A percentile compares a stretch with the other conserved stretches of the same genome.
phyloP scores from a whole-genome alignment of 139 green algal genomes.

The Eudorina sp. region DNA sequence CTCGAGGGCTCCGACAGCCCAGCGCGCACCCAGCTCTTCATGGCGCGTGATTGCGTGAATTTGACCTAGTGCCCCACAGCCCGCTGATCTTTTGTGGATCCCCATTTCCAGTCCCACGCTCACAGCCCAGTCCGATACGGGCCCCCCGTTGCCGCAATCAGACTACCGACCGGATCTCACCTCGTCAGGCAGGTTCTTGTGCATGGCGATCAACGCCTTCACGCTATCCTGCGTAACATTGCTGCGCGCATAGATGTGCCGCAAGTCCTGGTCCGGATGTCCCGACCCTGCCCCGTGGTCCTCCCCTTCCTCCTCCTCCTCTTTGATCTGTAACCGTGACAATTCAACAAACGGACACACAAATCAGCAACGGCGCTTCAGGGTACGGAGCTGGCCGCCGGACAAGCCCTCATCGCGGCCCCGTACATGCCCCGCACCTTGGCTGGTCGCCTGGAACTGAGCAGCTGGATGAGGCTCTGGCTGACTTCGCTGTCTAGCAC shows the following conservation, averaged over 20 bases:
- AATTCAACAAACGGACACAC: too few species aligned
- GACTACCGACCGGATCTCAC: too few species aligned
- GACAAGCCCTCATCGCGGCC: too few species aligned
- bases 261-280: constrained; percentile 46
- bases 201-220: constrained; percentile 52
- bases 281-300: not conserved
- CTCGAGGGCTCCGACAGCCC: too few species aligned
- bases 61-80: too few species aligned
- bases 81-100: too few species aligned
- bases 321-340: constrained; percentile 48
- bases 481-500: constrained; percentile 67
- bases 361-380: not conserved
- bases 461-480: constrained; percentile 70
- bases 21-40: too few species aligned
- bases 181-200: constrained; percentile 65
- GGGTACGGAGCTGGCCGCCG: not conserved
- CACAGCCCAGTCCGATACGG: too few species aligned
- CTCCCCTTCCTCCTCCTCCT: constrained; percentile 53
- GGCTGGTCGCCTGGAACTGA: constrained; percentile 53
- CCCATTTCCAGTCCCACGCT: too few species aligned
- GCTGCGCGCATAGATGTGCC: constrained; percentile 47
- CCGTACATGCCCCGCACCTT: too few species aligned
- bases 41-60: too few species aligned
- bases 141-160: too few species aligned
- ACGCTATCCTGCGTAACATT: constrained; percentile 62